Evolutionary conservation across 2,329 filamentous ascomycete species (phyloP).

Genomic region (Sordariomycetes sp.): DNA sequence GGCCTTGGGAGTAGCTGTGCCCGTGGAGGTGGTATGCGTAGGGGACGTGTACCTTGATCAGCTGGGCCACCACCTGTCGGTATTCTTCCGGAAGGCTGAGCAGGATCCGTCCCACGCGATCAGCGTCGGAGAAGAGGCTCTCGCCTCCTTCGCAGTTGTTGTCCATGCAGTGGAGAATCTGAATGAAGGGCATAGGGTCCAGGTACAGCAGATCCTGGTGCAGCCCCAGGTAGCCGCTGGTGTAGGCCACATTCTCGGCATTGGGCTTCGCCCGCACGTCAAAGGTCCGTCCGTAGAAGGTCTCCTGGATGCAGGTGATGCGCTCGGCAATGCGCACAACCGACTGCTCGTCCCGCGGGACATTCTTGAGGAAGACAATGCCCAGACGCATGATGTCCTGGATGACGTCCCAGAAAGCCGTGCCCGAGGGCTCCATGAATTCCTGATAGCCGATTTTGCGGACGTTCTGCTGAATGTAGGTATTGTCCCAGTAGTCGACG

Average conservation of each 20-base stretch:
- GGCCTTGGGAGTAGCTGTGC: constrained; percentile 50
- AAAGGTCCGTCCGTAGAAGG: constrained; percentile 88
- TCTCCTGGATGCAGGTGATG: constrained; percentile 73
- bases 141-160: constrained; percentile 74
- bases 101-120: constrained; percentile 43
- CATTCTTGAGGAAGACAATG: constrained; percentile 65
- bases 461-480: constrained; percentile 23
- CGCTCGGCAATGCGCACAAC: constrained; percentile 61
- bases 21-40: constrained; percentile 64
- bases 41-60: constrained; percentile 37
- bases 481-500: constrained; percentile 27
- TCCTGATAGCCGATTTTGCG: constrained; percentile 57
- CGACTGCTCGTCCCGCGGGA: constrained; percentile 58
- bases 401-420: constrained; percentile 51
- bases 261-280: constrained; percentile 75
- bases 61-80: constrained; percentile 16
- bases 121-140: constrained; percentile 76
- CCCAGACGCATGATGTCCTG: constrained; percentile 56
- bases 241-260: constrained; percentile 90
- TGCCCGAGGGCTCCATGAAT: constrained; percentile 54
- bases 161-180: constrained; percentile 81
- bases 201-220: constrained; percentile 95
- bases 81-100: constrained; percentile 10
- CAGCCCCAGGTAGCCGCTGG: constrained; percentile 68
- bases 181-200: constrained; percentile 66